phyloP scores from a whole-genome alignment of 208 protist species.

The Vickermania ingenoplastis region DNA sequence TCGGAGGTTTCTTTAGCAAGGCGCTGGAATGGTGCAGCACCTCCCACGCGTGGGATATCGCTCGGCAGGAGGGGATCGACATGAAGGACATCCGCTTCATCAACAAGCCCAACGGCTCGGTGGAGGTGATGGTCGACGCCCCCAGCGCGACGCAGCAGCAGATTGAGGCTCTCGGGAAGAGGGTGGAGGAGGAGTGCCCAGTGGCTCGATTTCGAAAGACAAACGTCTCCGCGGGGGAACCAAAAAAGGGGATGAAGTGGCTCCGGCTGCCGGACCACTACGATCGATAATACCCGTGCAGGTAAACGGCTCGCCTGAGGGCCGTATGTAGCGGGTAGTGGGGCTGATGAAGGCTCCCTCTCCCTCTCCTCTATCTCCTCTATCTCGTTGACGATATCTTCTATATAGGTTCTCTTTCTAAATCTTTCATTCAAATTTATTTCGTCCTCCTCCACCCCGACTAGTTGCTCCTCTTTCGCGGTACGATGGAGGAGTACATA shows the following conservation, averaged over 20 bases:
- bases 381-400: too few relatives aligned
- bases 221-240: constrained; percentile 24
- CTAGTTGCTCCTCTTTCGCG: too few relatives aligned
- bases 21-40: constrained; percentile 82
- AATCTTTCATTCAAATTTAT: too few relatives aligned
- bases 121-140: constrained; percentile 77
- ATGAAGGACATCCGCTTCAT: constrained; percentile 71
- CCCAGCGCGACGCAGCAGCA: constrained; percentile 71
- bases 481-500: too few relatives aligned
- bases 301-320: too few relatives aligned
- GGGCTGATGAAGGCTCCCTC: too few relatives aligned
- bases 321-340: too few relatives aligned
- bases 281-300: constrained; percentile 32
- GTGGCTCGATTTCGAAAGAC: constrained; percentile 81
- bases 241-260: constrained; percentile 73
- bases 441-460: too few relatives aligned
- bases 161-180: constrained; percentile 76
- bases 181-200: constrained; percentile 81
- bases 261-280: constrained; percentile 56
- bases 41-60: constrained; percentile 71
- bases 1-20: constrained; percentile 68
- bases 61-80: constrained; percentile 57
- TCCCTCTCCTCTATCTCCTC: too few relatives aligned
- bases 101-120: constrained; percentile 51
- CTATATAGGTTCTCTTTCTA: too few relatives aligned